A percentile compares a stretch with the other conserved stretches of the same genome.
These are phyloP conservation scores for Auriscalpium microsporum DNA, from an alignment of 768 basidiomycete species.

Conservation along the genomic window DNA sequence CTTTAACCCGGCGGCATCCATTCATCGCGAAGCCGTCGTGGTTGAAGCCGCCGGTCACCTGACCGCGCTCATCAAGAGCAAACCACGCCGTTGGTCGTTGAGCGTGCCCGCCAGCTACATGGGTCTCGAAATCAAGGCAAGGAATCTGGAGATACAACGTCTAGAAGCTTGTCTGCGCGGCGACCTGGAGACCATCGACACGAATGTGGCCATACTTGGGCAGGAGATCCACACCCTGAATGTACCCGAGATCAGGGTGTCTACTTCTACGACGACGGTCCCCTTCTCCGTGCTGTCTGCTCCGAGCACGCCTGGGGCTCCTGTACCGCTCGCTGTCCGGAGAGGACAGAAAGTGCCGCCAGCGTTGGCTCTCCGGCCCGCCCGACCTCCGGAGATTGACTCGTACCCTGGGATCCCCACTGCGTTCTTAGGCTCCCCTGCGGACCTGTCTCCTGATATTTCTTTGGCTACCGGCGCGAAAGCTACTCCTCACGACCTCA, in stretches of 20 bases:
- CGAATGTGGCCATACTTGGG: background rate
- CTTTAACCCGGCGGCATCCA: background rate
- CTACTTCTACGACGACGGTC: slow-evolving; percentile 23
- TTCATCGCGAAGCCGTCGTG: background rate
- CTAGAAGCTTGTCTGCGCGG: background rate
- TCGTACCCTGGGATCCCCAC: slow-evolving; percentile 35
- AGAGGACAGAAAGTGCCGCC: slow-evolving; percentile 28
- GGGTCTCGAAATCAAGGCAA: slow-evolving; percentile 7
- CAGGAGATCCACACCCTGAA: background rate
- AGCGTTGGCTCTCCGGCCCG: slow-evolving; percentile 20
- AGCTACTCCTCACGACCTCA: slow-evolving; percentile 23
- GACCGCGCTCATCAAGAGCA: background rate
- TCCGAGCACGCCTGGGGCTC: slow-evolving; percentile 15
- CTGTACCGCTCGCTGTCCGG: slow-evolving; percentile 28
- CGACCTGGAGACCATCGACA: background rate
- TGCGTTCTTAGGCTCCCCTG: slow-evolving; percentile 32
- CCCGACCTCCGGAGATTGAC: slow-evolving; percentile 14
- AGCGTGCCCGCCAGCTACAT: slow-evolving; percentile 11
- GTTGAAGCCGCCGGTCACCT: background rate
- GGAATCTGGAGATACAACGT: slow-evolving; percentile 8
- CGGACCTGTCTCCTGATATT: slow-evolving; percentile 24
- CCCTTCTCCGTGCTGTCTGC: slow-evolving; percentile 19
- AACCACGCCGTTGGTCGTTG: slow-evolving; percentile 15
- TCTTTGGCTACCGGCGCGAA: slow-evolving; percentile 8
- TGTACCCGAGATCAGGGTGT: slow-evolving; percentile 27